Base-by-base conservation (phyloP, 352 stramenopile species). In the Halophytophthora polymorphica region DNA sequence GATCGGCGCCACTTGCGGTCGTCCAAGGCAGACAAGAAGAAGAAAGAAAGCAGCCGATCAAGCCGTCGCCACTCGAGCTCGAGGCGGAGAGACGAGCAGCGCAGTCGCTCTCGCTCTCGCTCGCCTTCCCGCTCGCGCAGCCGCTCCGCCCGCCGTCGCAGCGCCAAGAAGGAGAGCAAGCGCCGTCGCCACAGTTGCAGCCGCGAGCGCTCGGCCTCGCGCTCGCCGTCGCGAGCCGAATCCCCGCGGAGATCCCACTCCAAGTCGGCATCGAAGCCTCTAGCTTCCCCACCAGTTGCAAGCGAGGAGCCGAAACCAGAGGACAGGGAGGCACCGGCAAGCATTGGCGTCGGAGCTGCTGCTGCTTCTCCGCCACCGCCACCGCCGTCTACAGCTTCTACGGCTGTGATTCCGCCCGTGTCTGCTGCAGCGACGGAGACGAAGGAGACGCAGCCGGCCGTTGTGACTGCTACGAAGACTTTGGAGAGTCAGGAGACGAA, bases 41-140 rank as follows among this genome's bases (percentile, higher is more conserved):
- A 50, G 43, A 58, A 61, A 66, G 44, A n/a, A 73, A 73, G 43
- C 6, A 34, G 12, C 29, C 29, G 29, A 34, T 34, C 29, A 34
- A 45, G n/a, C 40, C 42, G 42, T 22, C 31, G 50, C 34, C 50
- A 44, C 40, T 19, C 22, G 6, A 21, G 50, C 12, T 22, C 39
- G 11, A 38, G 41, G 12, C 12, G 21, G 46, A 46, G 51, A 65
- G 21, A 34, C 29, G 29, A 34, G 6, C 6, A 34, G 29, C 35
- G 49, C 2, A 47, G 49, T 8, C 53, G 19, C 4, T 71, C 58
- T n/a, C 45, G 45, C 23, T 67, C 59, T 18, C 64, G 51, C 17
- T 69, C 58, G 3, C 35, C 45, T 3, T 67, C 58, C 8, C 33
- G 59, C 15, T 71, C 57, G 18, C 58, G 64, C 3, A 79, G 71